A percentile compares a stretch with the other conserved stretches of the same genome.
phyloP scores from a whole-genome alignment of 495 filamentous ascomycete species.

The Tuber calosporum region DNA sequence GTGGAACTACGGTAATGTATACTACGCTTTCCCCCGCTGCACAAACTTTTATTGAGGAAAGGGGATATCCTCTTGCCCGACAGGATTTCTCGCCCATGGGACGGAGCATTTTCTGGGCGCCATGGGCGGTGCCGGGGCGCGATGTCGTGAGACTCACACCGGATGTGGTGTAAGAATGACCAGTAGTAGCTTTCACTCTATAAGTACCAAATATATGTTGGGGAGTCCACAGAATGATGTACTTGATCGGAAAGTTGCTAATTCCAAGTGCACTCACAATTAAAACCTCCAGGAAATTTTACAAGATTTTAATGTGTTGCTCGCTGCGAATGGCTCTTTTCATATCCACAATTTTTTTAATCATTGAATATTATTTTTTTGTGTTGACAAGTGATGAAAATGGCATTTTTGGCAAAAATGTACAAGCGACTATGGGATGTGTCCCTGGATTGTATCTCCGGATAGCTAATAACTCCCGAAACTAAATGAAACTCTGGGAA shows the following conservation, averaged over 20 bases:
- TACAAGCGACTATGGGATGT: too few species aligned
- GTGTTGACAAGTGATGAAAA: too few species aligned
- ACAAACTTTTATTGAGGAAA: rapidly evolving
- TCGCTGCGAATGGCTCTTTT: too few species aligned
- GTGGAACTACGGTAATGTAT: not conserved
- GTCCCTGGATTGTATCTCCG: too few species aligned
- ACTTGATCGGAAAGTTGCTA: not conserved
- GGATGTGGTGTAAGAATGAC: not conserved
- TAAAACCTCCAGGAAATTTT: too few species aligned
- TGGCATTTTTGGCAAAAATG: too few species aligned
- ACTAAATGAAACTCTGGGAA: not conserved
- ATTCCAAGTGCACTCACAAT: not conserved
- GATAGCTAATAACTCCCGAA: too few species aligned
- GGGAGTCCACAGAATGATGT: not conserved
- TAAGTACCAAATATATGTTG: not conserved
- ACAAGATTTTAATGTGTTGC: too few species aligned
- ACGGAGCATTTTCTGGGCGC: not conserved
- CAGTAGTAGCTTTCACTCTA: too few species aligned
- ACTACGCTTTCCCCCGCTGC: not conserved
- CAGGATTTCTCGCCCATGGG: not conserved
- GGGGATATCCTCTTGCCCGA: not conserved
- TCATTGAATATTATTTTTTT: too few species aligned
- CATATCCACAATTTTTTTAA: too few species aligned
- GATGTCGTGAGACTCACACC: not conserved
- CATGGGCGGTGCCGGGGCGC: not conserved